A percentile compares a stretch with the other conserved stretches of the same genome.
phyloP scores from a whole-genome alignment of 2,329 filamentous ascomycete species.

The Colletotrichum sp. region DNA sequence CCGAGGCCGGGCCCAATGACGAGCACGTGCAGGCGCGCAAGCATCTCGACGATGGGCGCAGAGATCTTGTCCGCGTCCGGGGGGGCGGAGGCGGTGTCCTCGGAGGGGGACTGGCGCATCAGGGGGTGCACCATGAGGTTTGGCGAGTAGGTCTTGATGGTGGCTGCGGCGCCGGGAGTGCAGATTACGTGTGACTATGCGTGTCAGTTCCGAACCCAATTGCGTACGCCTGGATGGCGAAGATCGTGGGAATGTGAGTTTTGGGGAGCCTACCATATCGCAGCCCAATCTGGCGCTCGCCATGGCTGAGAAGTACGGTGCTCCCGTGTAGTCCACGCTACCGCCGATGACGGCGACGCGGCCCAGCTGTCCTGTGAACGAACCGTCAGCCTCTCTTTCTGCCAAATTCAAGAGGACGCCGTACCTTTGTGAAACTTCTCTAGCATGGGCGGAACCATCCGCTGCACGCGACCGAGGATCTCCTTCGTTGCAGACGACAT shows the following conservation, averaged over 20 bases:
- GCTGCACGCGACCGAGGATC: conserved; percentile 80
- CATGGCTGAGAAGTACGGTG: conserved; percentile 98
- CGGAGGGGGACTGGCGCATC: conserved; percentile 74
- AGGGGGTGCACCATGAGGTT: conserved; percentile 98
- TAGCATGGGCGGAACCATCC: conserved; percentile 92
- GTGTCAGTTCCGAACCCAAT: neutral
- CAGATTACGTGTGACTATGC: conserved; percentile 89
- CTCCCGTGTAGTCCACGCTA: conserved; percentile 94
- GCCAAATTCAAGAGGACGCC: conserved; percentile 19
- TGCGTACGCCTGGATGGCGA: neutral
- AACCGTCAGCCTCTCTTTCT: neutral
- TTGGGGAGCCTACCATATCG: conserved; percentile 72
- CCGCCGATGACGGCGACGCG: conserved; percentile 93
- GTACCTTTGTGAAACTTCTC: conserved; percentile 95
- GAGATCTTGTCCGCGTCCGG: conserved; percentile 67
- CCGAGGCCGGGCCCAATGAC: conserved; percentile 94
- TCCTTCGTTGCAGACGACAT: conserved; percentile 77
- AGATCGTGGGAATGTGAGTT: neutral
- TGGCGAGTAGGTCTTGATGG: conserved; percentile 97
- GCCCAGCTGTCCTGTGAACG: conserved; percentile 79
- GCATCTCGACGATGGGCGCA: conserved; percentile 75
- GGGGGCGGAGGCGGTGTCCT: conserved; percentile 48
- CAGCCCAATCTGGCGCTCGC: conserved; percentile 89
- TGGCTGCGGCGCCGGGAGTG: conserved; percentile 82
- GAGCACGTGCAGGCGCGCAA: conserved; percentile 86